Evolutionary conservation across 2,329 filamentous ascomycete species (phyloP), one percentile per base, ranked within the genome.

Genomic region (Phialophora expanda): DNA sequence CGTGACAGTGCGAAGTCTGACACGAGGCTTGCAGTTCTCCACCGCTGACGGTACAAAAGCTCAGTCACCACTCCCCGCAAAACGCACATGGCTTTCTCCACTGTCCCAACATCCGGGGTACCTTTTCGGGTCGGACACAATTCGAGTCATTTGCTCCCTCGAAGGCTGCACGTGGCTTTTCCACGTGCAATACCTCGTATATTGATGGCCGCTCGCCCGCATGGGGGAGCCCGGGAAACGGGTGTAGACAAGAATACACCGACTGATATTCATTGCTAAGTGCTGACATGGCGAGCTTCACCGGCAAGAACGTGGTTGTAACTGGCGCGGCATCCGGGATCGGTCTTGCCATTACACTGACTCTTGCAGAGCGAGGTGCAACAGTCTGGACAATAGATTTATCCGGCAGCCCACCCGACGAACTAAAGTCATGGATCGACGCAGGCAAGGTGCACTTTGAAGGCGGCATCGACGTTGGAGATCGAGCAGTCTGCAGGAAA

Each of bases 271-370:
- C 44, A 14, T n/a, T 11, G 24, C 24, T 28, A 5, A 44, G 28
- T 4, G 12, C 41, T 38, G 26, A 24, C 24, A 63, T 66, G 65
- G 56, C 61, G 17, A 32, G 30, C 30, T 64, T 64, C 24, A 32
- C 64, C 58, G 61, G 62, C 38, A 60, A 59, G 34, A 67, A 64
- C 32, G 86, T 92, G 74, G 88, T 93, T 66, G 81, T 93, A 24
- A 89, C 88, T 1, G 87, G 87, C 65, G 87, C 87, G 65, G 89
- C 86, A 54, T 66, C 65, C 86, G 86, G 86, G 30, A 87, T 90
- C 72, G 88, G 88, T 67, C 83, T 85, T 55, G 83, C 86, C 50
- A 84, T 87, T 46, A 81, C 86, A 22, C 48, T 67, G 56, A 30
- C 28, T 34, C 61, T 67, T 11, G 56, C 61, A 17, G 57, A 60